These are phyloP conservation scores for Periconia macrospinosa DNA, from an alignment of 2,329 filamentous ascomycete species.

Conservation along the genomic window DNA sequence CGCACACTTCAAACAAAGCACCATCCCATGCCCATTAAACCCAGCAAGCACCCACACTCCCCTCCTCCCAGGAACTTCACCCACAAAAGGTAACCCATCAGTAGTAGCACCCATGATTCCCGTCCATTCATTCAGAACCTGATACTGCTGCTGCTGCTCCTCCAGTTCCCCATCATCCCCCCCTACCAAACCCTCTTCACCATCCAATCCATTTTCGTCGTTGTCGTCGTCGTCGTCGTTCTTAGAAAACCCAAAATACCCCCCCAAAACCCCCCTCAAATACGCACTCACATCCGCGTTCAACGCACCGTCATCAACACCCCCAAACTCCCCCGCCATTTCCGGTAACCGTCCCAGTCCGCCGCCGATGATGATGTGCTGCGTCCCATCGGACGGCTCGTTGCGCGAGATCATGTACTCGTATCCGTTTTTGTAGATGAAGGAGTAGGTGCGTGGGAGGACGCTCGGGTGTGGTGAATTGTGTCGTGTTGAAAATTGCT, in stretches of 20 bases:
- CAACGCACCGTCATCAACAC: slow-evolving; percentile 57
- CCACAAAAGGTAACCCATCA: slow-evolving; percentile 55
- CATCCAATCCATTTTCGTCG: too few relatives aligned
- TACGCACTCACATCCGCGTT: slow-evolving; percentile 49
- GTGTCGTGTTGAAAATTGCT: slow-evolving; percentile 39
- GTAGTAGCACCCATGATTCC: slow-evolving; percentile 57
- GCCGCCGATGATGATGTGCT: slow-evolving; percentile 65
- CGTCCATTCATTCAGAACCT: slow-evolving; percentile 47
- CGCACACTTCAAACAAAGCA: slow-evolving; percentile 62
- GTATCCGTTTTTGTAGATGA: slow-evolving; percentile 63
- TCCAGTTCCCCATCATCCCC: slow-evolving; percentile 11
- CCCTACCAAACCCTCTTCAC: too few relatives aligned
- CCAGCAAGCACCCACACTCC: slow-evolving; percentile 60
- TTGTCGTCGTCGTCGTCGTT: too few relatives aligned
- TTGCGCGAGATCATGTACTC: slow-evolving; percentile 68
- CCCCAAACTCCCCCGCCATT: slow-evolving; percentile 55
- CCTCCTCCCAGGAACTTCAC: slow-evolving; percentile 44
- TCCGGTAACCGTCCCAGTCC: slow-evolving; percentile 50
- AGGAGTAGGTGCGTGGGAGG: slow-evolving; percentile 60
- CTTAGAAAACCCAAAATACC: slow-evolving; percentile 10
- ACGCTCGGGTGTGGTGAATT: slow-evolving; percentile 39
- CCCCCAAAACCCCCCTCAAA: slow-evolving; percentile 14
- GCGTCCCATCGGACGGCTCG: slow-evolving; percentile 26
- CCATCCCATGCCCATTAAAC: slow-evolving; percentile 70
- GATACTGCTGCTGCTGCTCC: neutral